Percentiles rank a stretch among this genome's conserved stretches.
Evolutionary conservation across 768 basidiomycete species (phyloP).

Genomic region (Saitozyma podzolica): DNA sequence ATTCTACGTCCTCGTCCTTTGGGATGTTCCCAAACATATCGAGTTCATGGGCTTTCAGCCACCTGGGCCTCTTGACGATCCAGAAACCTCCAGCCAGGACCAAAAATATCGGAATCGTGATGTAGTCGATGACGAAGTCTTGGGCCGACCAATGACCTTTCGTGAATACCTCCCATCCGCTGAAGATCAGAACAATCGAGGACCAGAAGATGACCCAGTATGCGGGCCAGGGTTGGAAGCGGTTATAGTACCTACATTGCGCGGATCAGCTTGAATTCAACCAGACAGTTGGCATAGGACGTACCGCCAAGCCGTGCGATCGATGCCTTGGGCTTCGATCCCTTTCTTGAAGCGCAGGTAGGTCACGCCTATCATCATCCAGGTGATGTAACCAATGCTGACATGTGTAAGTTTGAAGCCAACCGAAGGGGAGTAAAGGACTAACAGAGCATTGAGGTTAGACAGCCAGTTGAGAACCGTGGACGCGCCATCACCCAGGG

Average conservation of each 20-base stretch:
- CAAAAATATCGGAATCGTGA: constrained; percentile 15
- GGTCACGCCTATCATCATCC: constrained; percentile 20
- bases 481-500: constrained; percentile 21
- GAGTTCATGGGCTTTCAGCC: constrained; percentile 30
- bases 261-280: background rate
- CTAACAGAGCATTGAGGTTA: constrained; percentile 25
- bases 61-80: constrained; percentile 36
- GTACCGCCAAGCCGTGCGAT: constrained; percentile 5
- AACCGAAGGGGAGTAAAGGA: constrained; percentile 50
- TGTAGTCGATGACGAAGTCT: constrained; percentile 23
- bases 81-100: constrained; percentile 44
- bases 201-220: constrained; percentile 7
- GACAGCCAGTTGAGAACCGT: constrained; percentile 32
- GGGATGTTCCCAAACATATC: constrained; percentile 15
- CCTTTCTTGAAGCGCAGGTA: constrained; percentile 7
- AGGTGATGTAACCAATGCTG: constrained; percentile 58
- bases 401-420: too few species aligned
- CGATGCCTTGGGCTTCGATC: constrained; percentile 13
- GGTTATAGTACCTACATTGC: constrained; percentile 14
- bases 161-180: constrained; percentile 45
- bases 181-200: constrained; percentile 31
- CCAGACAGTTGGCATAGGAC: constrained; percentile 3
- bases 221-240: background rate
- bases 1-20: constrained; percentile 20
- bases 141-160: constrained; percentile 23